A percentile compares a stretch with the other conserved stretches of the same genome.
These are phyloP conservation scores for Taxillus chinensis DNA, from an alignment of 164 flowering plant species.

Conservation along the genomic window DNA sequence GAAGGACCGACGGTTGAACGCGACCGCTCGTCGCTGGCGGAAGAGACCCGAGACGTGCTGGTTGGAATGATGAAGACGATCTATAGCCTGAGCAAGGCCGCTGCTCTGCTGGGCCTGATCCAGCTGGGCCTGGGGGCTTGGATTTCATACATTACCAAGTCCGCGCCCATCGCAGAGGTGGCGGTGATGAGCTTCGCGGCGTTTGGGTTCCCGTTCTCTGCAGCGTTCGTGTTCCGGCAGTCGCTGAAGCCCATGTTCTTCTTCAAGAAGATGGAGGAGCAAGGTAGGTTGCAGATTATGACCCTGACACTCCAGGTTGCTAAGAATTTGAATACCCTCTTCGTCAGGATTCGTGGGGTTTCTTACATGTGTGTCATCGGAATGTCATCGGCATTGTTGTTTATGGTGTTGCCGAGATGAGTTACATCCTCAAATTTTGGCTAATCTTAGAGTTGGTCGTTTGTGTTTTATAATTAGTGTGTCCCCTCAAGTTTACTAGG, in stretches of 20 bases:
- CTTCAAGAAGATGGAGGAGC: conserved; percentile 88
- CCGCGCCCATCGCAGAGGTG: conserved; percentile 33
- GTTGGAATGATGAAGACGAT: conserved; percentile 52
- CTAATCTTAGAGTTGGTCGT: neutral
- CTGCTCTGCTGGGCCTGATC: conserved; percentile 57
- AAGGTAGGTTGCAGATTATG: conserved; percentile 75
- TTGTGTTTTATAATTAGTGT: too few relatives aligned
- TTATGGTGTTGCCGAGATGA: conserved; percentile 25
- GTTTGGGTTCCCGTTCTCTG: conserved; percentile 65
- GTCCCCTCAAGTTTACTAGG: too few relatives aligned
- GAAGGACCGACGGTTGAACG: conserved; percentile 67
- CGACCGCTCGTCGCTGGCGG: conserved; percentile 46
- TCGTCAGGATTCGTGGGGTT: conserved; percentile 45
- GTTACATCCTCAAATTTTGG: neutral
- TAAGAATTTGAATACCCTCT: conserved; percentile 55
- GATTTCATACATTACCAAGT: conserved; percentile 38
- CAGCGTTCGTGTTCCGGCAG: conserved; percentile 61
- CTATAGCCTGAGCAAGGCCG: conserved; percentile 47
- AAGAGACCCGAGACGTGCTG: conserved; percentile 52
- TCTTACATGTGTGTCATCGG: conserved; percentile 43
- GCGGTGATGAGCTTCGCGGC: conserved; percentile 53
- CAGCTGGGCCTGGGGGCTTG: conserved; percentile 80
- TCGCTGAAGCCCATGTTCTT: conserved; percentile 65
- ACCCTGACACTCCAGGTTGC: conserved; percentile 67
- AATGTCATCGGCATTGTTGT: conserved; percentile 34